These are phyloP conservation scores for Phytophthora podocarpi DNA, from an alignment of 352 stramenopile genomes.

Conservation along the genomic window DNA sequence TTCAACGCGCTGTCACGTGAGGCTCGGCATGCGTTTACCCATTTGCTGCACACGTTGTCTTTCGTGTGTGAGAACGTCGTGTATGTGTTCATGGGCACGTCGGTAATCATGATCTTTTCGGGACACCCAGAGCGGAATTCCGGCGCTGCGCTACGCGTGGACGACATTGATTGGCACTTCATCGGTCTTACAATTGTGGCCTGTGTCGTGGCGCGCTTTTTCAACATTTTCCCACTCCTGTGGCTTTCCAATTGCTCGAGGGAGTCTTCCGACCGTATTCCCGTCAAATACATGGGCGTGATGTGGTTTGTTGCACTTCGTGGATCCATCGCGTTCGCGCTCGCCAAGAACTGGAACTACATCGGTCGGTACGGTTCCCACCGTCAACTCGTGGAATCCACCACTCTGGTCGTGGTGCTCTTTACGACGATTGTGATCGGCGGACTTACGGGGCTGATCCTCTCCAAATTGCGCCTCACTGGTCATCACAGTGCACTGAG, in stretches of 20 bases:
- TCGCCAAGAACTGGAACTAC: slow-evolving; percentile 88
- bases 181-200: slow-evolving; percentile 71
- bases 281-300: slow-evolving; percentile 73
- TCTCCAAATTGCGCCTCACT: slow-evolving; percentile 52
- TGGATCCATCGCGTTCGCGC: slow-evolving; percentile 93
- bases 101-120: slow-evolving; percentile 81
- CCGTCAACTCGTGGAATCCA: slow-evolving; percentile 82
- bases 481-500: slow-evolving; percentile 41
- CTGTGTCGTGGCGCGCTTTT: slow-evolving; percentile 71
- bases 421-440: slow-evolving; percentile 89
- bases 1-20: slow-evolving; percentile 84
- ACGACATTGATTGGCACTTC: slow-evolving; percentile 83
- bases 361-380: slow-evolving; percentile 69
- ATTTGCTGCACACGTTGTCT: slow-evolving; percentile 78
- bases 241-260: slow-evolving; percentile 73
- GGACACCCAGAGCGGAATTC: slow-evolving; percentile 57
- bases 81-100: slow-evolving; percentile 89
- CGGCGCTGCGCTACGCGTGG: slow-evolving; percentile 61
- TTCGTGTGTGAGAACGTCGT: slow-evolving; percentile 86
- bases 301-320: slow-evolving; percentile 94
- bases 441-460: slow-evolving; percentile 70
- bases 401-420: slow-evolving; percentile 83
- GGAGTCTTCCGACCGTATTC: slow-evolving; percentile 54
- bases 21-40: slow-evolving; percentile 81
- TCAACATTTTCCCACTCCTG: slow-evolving; percentile 81